Base-by-base conservation (phyloP, 2,329 filamentous ascomycete species). In the Fusarium sp. region DNA sequence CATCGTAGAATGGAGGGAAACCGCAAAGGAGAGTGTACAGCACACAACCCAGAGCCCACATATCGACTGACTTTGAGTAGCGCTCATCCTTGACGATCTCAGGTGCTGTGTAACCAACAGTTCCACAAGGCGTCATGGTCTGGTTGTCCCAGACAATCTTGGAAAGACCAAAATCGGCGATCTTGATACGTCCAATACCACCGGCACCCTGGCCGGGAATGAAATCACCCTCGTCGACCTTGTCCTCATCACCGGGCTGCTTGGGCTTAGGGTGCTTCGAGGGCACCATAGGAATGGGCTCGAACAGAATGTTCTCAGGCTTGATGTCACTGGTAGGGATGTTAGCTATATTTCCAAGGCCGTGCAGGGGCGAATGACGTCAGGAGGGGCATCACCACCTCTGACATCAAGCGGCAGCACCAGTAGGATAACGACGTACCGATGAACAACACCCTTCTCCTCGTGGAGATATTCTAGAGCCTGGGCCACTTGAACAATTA, bases 11-110 rank as follows among this genome's bases (percentile, higher is more conserved):
- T 4, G 96, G 96, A 12, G 96, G 96, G 83, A 99, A 99, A 16
- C 96, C 96, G 75, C 96, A 99, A 18, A 99, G 91, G 2, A 99
- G 85, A 1, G 96, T 99, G 83, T 99, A 99, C 7, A 99, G 85
- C 13, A 99, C 96, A 79, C 96, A 99, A 16, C 96, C 96, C 32
- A 99, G 82, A 6, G 96, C 96, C 96, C 96, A 99, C 96, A 99
- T 99, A 77, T 99, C 96, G 47, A 99, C 96, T 54, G 94, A 97
- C 85, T 98, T 99, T 40, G 95, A 98, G 81, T 99, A 99, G 24
- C 94, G 90, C 82, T 99, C 96, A 81, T 99, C 96, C 82, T 98
- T 98, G 79, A 99, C 96, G 69, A 99, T 99, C 79, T 99, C 96
- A 10, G 96, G 96, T 6, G 96, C 96, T 6, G 96, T 98, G 82